A percentile compares a stretch with the other conserved stretches of the same genome.
Conservation (phyloP, 805 yeast species). For the Spathaspora arborariae region DNA sequence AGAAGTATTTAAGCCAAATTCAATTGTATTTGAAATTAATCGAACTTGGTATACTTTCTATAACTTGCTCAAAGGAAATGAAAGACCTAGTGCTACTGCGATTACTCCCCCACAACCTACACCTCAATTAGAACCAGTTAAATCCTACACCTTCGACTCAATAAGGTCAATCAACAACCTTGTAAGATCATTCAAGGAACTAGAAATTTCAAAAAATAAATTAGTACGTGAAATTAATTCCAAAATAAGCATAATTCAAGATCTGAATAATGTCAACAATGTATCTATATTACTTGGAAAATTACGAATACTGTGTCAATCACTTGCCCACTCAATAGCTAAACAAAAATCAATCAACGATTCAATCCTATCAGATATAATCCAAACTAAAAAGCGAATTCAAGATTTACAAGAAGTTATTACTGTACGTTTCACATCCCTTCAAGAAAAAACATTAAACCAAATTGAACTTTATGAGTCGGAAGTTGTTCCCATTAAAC, state of each 20-base stretch:
- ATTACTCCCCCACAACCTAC: background rate
- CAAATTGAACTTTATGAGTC: slow-evolving; percentile 23
- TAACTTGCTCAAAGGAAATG: slow-evolving; percentile 1
- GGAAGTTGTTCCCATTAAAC: slow-evolving; percentile 26
- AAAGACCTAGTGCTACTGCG: background rate
- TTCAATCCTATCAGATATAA: slow-evolving; percentile 17
- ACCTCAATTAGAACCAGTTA: background rate
- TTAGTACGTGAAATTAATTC: slow-evolving; percentile 18
- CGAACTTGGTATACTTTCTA: slow-evolving; percentile 17
- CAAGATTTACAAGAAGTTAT: slow-evolving; percentile 13
- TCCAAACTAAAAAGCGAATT: slow-evolving; percentile 18
- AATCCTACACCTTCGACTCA: slow-evolving; percentile 27
- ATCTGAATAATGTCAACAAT: background rate
- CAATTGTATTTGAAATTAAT: slow-evolving; percentile 19
- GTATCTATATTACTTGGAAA: slow-evolving; percentile 1
- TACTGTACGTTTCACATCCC: slow-evolving; percentile 9
- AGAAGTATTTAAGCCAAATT: slow-evolving; percentile 15
- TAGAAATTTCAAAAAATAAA: slow-evolving; percentile 19
- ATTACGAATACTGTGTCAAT: slow-evolving; percentile 7
- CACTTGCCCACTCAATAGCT: slow-evolving; percentile 14
- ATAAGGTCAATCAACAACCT: slow-evolving; percentile 25
- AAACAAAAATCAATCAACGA: slow-evolving; percentile 23
- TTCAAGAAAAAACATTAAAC: slow-evolving; percentile 13
- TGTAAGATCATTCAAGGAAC: slow-evolving; percentile 25
- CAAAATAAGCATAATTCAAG: slow-evolving; percentile 2